Evolutionary conservation across 306 rosid genomes (phyloP).

Genomic region (Pueraria montana): DNA sequence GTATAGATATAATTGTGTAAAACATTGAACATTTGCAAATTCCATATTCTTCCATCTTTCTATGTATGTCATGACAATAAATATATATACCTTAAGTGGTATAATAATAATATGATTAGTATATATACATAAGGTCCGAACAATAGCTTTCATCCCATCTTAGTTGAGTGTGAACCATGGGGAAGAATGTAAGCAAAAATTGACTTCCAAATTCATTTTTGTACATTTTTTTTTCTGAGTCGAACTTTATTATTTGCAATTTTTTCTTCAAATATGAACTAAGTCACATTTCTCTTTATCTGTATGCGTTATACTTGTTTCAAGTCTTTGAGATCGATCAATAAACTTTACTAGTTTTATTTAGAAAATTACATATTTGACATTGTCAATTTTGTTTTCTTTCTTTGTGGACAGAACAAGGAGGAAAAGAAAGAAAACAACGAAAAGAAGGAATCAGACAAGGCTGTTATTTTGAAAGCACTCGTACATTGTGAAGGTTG

Average conservation of each 20-base stretch:
- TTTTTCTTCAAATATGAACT: not conserved
- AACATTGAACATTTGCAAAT: slow-evolving; percentile 18
- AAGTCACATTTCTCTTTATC: not conserved
- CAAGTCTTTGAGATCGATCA: not conserved
- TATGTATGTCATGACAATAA: slow-evolving; percentile 13
- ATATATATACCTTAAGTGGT: not conserved
- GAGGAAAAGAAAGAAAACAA: slow-evolving; percentile 31
- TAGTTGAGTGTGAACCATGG: slow-evolving; percentile 42
- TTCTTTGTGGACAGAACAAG: slow-evolving; percentile 1
- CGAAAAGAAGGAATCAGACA: slow-evolving; percentile 34
- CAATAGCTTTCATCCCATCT: slow-evolving; percentile 4
- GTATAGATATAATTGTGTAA: slow-evolving; percentile 23
- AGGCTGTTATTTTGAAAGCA: slow-evolving; percentile 72
- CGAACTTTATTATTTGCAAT: not conserved
- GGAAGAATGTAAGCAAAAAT: slow-evolving; percentile 40
- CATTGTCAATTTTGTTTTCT: not conserved
- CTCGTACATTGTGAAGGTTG: slow-evolving; percentile 86
- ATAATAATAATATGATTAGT: not conserved
- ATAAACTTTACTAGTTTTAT: not conserved
- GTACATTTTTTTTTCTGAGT: not conserved
- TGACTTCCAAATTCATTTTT: slow-evolving; percentile 7
- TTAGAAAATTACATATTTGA: slow-evolving; percentile 7
- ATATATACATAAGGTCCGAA: not conserved
- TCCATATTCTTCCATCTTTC: slow-evolving; percentile 26
- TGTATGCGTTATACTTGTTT: not conserved